These are phyloP conservation scores for Chrysanthemum lavandulifolium DNA, from an alignment of 129 eudicot genomes.

Conservation along the genomic window DNA sequence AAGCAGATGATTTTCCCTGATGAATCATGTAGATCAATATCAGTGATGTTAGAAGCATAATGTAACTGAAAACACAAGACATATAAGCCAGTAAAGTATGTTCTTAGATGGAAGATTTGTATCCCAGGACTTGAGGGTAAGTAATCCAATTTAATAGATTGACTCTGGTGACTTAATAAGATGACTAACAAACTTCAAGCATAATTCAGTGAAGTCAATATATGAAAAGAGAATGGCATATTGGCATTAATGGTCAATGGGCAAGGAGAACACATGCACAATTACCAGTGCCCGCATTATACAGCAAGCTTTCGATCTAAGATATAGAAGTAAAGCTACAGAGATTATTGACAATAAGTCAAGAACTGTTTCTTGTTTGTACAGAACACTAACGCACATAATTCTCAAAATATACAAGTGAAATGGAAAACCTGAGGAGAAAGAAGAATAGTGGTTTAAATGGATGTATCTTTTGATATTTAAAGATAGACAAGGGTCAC, in stretches of 20 bases:
- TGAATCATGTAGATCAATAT: slow-evolving; percentile 20
- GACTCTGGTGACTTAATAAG: not conserved
- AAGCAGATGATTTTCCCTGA: slow-evolving; percentile 60
- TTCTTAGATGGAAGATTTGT: not conserved
- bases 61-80: slow-evolving; percentile 8
- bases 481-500: too few species aligned
- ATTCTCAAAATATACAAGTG: too few species aligned
- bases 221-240: not conserved
- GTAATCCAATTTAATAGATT: not conserved
- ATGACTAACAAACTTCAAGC: not conserved
- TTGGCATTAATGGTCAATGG: not conserved
- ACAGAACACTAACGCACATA: too few species aligned
- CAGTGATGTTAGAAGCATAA: slow-evolving; percentile 5
- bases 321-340: too few species aligned
- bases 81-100: slow-evolving; percentile 17
- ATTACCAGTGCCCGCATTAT: not conserved
- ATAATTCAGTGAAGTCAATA: not conserved
- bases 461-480: too few species aligned
- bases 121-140: not conserved
- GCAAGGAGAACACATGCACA: not conserved
- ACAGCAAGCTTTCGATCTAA: too few species aligned
- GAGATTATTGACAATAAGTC: too few species aligned
- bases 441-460: too few species aligned
- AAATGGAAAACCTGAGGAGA: too few species aligned
- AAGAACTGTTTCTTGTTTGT: too few species aligned